phyloP scores from a whole-genome alignment of 352 stramenopile genomes.

The Phytophthora nicotianae region DNA sequence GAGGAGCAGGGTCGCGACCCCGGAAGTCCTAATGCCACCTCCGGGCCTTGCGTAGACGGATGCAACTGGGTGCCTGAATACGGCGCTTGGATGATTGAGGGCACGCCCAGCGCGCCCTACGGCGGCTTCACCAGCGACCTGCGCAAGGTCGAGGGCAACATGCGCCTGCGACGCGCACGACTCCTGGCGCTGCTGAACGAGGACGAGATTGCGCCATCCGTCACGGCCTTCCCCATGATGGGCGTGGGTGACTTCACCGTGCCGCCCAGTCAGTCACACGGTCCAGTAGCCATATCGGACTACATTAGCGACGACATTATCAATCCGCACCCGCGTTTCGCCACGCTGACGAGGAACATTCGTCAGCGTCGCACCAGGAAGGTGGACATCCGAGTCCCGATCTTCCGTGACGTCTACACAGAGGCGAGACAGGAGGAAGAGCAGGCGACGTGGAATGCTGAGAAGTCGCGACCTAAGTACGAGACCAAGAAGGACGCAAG shows the following conservation, averaged over 20 bases:
- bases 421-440: slow-evolving; percentile 76
- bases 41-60: slow-evolving; percentile 71
- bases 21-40: slow-evolving; percentile 6
- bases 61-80: slow-evolving; percentile 99
- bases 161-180: slow-evolving; percentile 95
- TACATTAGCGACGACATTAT: slow-evolving; percentile 98
- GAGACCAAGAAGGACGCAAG: slow-evolving; percentile 56
- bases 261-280: slow-evolving; percentile 60
- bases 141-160: slow-evolving; percentile 97
- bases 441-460: slow-evolving; percentile 74
- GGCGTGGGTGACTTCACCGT: slow-evolving; percentile 94
- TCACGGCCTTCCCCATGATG: slow-evolving; percentile 97
- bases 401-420: slow-evolving; percentile 87
- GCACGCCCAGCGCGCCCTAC: slow-evolving; percentile 95
- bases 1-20: slow-evolving; percentile 35
- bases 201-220: slow-evolving; percentile 97
- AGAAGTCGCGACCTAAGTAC: slow-evolving; percentile 79
- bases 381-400: slow-evolving; percentile 87
- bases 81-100: slow-evolving; percentile 99
- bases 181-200: slow-evolving; percentile 93
- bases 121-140: slow-evolving; percentile 95
- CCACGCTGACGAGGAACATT: slow-evolving; percentile 98
- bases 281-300: slow-evolving; percentile 91
- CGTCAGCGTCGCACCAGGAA: slow-evolving; percentile 90
- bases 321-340: slow-evolving; percentile 99